Base-by-base conservation (phyloP, 352 stramenopile genomes). In the Poterioochromonas sp. region DNA sequence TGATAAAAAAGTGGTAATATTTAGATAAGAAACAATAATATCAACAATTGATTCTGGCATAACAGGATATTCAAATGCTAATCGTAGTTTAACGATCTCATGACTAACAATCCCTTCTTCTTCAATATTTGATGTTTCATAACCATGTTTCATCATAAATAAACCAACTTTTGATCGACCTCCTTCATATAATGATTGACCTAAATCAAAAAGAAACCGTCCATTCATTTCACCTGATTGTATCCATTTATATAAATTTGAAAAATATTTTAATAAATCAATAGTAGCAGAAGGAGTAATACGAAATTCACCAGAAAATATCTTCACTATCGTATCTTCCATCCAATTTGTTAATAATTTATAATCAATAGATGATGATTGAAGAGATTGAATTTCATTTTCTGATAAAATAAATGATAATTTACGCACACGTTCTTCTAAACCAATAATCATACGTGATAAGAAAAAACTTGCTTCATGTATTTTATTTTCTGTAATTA, bases 391-490 rank as follows among this genome's bases (percentile, higher is more conserved):
- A 3, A 54, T 37, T 20, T 74, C 65, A 3, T 51, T 39, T 11
- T 51, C 12, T 18, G 5, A 29, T 1, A 74, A n/a, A 2, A 74
- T 11, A 58, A n/a, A 58, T 5, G 65, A 74, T n/a, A 74, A 37
- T n/a, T 54, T 51, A 11, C 53, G 37, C 5, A 74, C 22, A 22
- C 32, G 20, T 26, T 3, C n/a, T 8, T 74, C 39, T 39, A 74
- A 54, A 8, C 2, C 20, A 8, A 15, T 20, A 1, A 74, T 15
- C 34, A 74, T 74, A 18, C 65, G 65, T 1, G 40, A 53, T 18
- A 74, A 35, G 41, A 58, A 74, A n/a, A 74, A 74, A 5, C 53
- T 74, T 8, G 65, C 40, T n/a, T 74, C 65, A 39, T 74, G 65
- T 40, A 54, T 35, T 39, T 54, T 74, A 1, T 37, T 37, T 54